Base-by-base conservation (phyloP, 2,329 filamentous ascomycete species). In the Proliferodiscus dingleyae region DNA sequence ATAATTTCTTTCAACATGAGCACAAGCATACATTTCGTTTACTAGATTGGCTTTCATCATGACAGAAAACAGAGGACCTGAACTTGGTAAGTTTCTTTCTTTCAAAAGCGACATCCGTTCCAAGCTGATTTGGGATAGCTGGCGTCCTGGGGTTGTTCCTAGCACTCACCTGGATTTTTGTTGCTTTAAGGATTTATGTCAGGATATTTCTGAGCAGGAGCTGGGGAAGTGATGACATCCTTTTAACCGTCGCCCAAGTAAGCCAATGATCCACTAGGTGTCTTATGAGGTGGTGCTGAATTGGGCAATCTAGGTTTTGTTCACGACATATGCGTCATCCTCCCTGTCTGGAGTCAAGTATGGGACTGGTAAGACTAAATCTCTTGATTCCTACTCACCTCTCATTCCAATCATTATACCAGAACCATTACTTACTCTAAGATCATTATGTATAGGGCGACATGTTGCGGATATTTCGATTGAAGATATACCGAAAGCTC, bases 171-270 rank as follows among this genome's bases (percentile, higher is more conserved):
- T 55, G 53, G 44, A 8, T 60, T 3, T 57, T 61, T 19, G 52
- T 56, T 2, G 47, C 30, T 8, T 41, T 59, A 6, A 47, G 59
- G 37, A 4, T 58, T 11, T 56, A 56, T 43, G 54, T 60, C 9
- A 53, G 50, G 36, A 39, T 43, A 5, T 54, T 53, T 28, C 33
- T 61, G 2, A 54, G 43, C 13, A 60, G 55, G 22, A 50, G 45
- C 38, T 61, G 48, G 49, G 54, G 44, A 39, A 24, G 21, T n/a
- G 59, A 61, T 49, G 59, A 60, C 43, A 34, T 36, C 19, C 36
- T 60, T 6, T 44, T 60, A 22, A 13, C 52, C 5, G 21, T 53
- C 4, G 43, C 58, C 13, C 32, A 57, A 38, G 58, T 60, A 43
- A 21, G 51, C 41, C 37, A 2, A 6, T 22, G 6, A 8, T 18